These are phyloP conservation scores for Physocladia obscura DNA, from an alignment of 192 early-diverging fungal species.

Conservation along the genomic window DNA sequence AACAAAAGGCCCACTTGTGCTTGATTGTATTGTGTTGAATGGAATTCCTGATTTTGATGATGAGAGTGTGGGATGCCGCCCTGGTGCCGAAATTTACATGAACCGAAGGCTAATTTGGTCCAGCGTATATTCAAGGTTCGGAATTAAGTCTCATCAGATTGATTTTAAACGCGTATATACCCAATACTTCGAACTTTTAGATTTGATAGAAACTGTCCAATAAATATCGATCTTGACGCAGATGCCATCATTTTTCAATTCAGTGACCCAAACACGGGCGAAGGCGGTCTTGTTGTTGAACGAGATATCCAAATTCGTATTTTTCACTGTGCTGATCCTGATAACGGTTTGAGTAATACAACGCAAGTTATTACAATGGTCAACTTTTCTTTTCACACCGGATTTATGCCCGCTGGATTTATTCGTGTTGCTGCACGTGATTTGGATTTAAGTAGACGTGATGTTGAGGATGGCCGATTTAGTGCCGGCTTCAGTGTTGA, in stretches of 20 bases:
- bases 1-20: conserved; percentile 39
- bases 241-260: conserved; percentile 13
- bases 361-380: conserved; percentile 50
- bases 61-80: conserved; percentile 27
- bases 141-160: no score
- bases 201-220: neutral
- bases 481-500: conserved; percentile 44
- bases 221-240: neutral
- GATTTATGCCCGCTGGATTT: conserved; percentile 58
- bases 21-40: conserved; percentile 50
- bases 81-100: conserved; percentile 55
- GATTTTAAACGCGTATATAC: no score
- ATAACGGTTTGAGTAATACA: conserved; percentile 16
- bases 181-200: no score
- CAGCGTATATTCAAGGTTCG: neutral
- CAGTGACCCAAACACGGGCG: conserved; percentile 4
- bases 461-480: conserved; percentile 40
- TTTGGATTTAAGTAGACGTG: conserved; percentile 47
- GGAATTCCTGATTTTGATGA: conserved; percentile 44
- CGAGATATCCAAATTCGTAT: conserved; percentile 51
- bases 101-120: conserved; percentile 40
- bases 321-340: conserved; percentile 41
- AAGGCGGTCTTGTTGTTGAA: conserved; percentile 28
- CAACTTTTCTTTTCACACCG: conserved; percentile 59
- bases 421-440: conserved; percentile 54